Conservation (phyloP, 169 alveolate species). For the Babesia ovis region DNA sequence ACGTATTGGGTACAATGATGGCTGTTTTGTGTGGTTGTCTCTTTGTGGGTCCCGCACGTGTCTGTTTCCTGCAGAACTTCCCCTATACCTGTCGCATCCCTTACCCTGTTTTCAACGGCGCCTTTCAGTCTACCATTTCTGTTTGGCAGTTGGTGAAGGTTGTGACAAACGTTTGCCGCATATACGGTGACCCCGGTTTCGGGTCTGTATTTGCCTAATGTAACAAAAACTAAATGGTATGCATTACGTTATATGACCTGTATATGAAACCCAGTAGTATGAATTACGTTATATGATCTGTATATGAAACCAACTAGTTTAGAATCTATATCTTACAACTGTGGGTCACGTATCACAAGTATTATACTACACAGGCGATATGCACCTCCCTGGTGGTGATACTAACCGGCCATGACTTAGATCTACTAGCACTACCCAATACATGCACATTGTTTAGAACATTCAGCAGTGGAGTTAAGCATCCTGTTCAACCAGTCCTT, state of each 20-base stretch:
- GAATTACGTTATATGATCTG: too few species aligned
- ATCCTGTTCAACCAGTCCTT: constrained; percentile 82
- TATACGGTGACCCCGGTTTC: constrained; percentile 71
- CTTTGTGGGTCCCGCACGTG: constrained; percentile 83
- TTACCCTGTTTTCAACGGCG: constrained; percentile 81
- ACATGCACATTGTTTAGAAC: too few species aligned
- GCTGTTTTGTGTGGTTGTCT: constrained; percentile 84
- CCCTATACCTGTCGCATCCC: constrained; percentile 87
- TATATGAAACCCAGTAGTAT: too few species aligned
- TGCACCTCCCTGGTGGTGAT: too few species aligned
- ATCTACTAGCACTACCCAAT: too few species aligned
- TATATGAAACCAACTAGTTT: too few species aligned
- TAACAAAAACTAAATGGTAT: too few species aligned
- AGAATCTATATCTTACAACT: too few species aligned
- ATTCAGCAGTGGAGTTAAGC: constrained; percentile 5
- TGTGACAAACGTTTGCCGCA: constrained; percentile 70
- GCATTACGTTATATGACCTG: too few species aligned
- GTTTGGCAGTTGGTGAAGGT: constrained; percentile 85
- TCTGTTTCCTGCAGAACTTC: constrained; percentile 81
- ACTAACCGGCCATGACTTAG: too few species aligned
- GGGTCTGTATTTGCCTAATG: constrained; percentile 48
- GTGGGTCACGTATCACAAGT: too few species aligned
- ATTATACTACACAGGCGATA: too few species aligned
- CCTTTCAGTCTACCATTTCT: constrained; percentile 79
- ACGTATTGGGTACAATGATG: constrained; percentile 80